Base-by-base conservation (phyloP, 2,329 filamentous ascomycete species). In the Microdochium bolleyi region DNA sequence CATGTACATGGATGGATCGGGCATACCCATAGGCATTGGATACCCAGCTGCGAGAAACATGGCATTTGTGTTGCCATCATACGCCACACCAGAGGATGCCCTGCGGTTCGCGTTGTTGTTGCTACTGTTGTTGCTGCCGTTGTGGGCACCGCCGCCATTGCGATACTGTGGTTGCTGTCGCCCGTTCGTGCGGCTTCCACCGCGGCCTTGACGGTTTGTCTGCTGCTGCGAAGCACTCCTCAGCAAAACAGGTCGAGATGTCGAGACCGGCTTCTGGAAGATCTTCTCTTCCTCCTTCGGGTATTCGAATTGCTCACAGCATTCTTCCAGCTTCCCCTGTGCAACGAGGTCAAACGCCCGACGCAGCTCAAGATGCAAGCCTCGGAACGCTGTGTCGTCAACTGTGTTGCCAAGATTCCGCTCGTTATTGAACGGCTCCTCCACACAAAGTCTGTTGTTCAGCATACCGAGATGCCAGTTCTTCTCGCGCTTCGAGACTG, bases 341-440 rank as follows among this genome's bases (percentile, higher is more conserved):
- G 88, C 83, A 19, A 96, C 81, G 52, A 90, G 71, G 54, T 91
- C 87, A 65, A 96, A 97, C 1, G 94, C 94, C 58, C 91, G 81
- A 56, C 94, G 84, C 50, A 99, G 75, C 70, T 99, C 94, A 59
- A 90, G 70, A 66, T 99, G 94, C 27, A 99, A 80, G 1, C 94
- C 94, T 50, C 88, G 83, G 70, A 96, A 96, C 0, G 94, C 92
- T 46, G 89, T 95, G 66, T 96, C 92, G 65, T 99, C 94, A 9
- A 91, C 94, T 2, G 94, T 97, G 62, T 99, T 99, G 44, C 92
- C 94, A 48, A 99, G 76, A 66, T 99, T 99, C 44, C 94, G 83
- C 34, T 80, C 79, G 3, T 80, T 87, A 62, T 96, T 99, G 76
- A 99, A 99, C 0, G 94, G 94, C 67, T 99, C 94, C 66, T 99